These are phyloP conservation scores for Phialophora expanda DNA, from an alignment of 2,329 filamentous ascomycete species.

Conservation along the genomic window DNA sequence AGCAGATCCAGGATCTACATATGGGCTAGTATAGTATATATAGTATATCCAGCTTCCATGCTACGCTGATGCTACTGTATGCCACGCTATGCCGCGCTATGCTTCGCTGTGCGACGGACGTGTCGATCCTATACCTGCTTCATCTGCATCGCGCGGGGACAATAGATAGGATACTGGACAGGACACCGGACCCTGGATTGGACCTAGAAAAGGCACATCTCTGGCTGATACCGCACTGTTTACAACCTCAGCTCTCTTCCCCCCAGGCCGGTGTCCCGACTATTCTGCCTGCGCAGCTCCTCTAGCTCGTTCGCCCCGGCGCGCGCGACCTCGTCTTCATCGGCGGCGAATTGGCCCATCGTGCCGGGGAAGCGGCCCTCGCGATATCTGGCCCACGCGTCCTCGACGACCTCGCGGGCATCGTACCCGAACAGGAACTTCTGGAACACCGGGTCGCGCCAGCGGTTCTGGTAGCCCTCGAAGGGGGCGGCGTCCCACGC, in stretches of 20 bases:
- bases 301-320: background rate
- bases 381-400: constrained; percentile 22
- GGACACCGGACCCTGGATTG: background rate
- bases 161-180: too few relatives aligned
- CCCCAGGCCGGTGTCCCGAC: background rate
- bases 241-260: background rate
- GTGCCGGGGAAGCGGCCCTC: constrained; percentile 24
- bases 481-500: constrained; percentile 19
- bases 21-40: too few relatives aligned
- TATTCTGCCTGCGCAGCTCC: background rate
- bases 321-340: background rate
- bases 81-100: too few relatives aligned
- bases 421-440: constrained; percentile 33
- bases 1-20: too few relatives aligned
- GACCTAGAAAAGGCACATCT: background rate
- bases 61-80: too few relatives aligned
- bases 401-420: constrained; percentile 21
- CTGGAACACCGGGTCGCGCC: constrained; percentile 32
- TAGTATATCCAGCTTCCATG: too few relatives aligned
- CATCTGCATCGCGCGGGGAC: too few relatives aligned
- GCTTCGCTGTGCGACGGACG: too few relatives aligned
- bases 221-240: background rate
- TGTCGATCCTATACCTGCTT: too few relatives aligned
- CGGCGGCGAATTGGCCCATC: constrained; percentile 13
- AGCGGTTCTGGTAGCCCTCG: constrained; percentile 29